Percentiles rank a stretch among this genome's conserved stretches.
These are phyloP conservation scores for Crepidotus variabilis DNA, from an alignment of 768 basidiomycete genomes.

Conservation along the genomic window DNA sequence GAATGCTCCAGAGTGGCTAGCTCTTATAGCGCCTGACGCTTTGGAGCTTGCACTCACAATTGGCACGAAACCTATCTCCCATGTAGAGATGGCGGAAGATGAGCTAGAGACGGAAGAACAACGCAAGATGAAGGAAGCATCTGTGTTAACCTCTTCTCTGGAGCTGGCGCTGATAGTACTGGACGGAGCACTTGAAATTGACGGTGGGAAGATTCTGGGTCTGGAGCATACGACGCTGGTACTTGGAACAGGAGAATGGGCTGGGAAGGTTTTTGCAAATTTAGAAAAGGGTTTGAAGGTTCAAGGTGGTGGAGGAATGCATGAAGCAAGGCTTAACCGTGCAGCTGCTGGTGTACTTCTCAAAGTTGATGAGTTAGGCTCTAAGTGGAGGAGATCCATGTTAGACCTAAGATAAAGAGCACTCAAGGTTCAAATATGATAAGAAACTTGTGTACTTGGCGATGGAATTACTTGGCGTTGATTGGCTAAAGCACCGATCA, in stretches of 20 bases:
- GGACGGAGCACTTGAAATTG: slow-evolving; percentile 71
- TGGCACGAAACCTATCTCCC: slow-evolving; percentile 62
- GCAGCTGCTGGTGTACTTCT: slow-evolving; percentile 79
- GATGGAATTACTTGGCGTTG: not conserved
- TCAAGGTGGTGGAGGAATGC: slow-evolving; percentile 60
- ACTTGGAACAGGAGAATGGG: slow-evolving; percentile 80
- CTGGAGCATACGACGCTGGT: slow-evolving; percentile 74
- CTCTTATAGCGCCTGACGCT: slow-evolving; percentile 75
- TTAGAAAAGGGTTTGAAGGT: slow-evolving; percentile 64
- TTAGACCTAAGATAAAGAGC: not conserved
- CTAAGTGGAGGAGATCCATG: slow-evolving; percentile 20
- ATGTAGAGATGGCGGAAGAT: slow-evolving; percentile 30
- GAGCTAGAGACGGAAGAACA: slow-evolving; percentile 22
- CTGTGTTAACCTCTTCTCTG: slow-evolving; percentile 69
- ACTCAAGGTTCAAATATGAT: no score
- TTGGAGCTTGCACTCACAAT: slow-evolving; percentile 82
- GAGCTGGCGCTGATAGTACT: slow-evolving; percentile 77
- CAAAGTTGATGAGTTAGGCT: slow-evolving; percentile 54
- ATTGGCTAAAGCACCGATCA: slow-evolving; percentile 1
- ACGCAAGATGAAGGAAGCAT: slow-evolving; percentile 53
- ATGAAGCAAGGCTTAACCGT: slow-evolving; percentile 58
- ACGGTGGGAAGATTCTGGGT: slow-evolving; percentile 70
- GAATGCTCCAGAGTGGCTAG: slow-evolving; percentile 77
- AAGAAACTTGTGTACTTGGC: no score
- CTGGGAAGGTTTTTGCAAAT: slow-evolving; percentile 54